Evolutionary conservation across 2,329 filamentous ascomycete species (phyloP), one percentile per base, ranked within the genome.

Genomic region (Acarospora socialis): DNA sequence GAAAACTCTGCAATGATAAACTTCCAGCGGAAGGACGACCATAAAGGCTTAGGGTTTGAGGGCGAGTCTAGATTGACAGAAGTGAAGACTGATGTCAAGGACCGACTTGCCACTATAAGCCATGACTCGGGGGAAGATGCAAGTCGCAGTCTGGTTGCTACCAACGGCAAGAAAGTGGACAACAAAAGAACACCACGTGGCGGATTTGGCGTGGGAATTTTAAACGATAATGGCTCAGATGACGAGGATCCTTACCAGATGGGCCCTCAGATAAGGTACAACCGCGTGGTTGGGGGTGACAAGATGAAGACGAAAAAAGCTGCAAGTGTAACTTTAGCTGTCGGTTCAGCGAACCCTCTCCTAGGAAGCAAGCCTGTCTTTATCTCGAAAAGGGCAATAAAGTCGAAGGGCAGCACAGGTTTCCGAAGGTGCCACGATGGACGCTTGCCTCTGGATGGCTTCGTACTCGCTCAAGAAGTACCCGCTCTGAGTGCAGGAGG

Each of bases 201-300:
- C 3, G 82, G 80, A 0, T 82, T 95, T 41, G 87, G 87, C 0
- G 77, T 93, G 9, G 87, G 87, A 0, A 66, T 94, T 2, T 57
- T 95, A 27, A 94, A 95, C 46, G 87, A 94, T 43, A 90, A 77
- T 13, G 86, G 84, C 7, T 94, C 87, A 4, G 90, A 95, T 43
- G 86, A 94, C 27, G 90, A 95, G 46, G 86, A 94, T 47, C 81
- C 83, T 0, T 95, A 93, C 50, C 81, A 87, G 36, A 77, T 95
- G 32, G 87, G 87, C 0, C 90, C 90, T 0, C 78, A 75, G 43
- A 92, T 94, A 51, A 82, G 77, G 8, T 93, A 92, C 54, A 92
- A 81, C 45, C 72, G 76, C 23, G 67, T 77, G 4, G 72, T 94
- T 37, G 84, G 82, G 12, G 79, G 77, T 0, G 78, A 86, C 40